phyloP scores from a whole-genome alignment of 192 early-diverging fungal species.

The Backusella liffmaniae region DNA sequence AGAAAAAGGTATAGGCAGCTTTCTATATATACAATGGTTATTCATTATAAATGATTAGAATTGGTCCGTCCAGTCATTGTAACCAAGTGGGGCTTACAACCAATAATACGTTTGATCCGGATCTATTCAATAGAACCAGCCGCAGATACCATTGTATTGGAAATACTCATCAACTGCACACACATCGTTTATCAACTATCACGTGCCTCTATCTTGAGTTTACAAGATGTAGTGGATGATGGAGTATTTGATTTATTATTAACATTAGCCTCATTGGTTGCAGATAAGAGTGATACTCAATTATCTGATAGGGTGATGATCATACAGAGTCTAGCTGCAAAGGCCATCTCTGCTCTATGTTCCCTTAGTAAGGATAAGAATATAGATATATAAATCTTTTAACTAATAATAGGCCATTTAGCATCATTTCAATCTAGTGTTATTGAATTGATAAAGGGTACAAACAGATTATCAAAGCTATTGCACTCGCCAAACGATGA shows the following conservation, averaged over 20 bases:
- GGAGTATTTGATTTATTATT: slow-evolving; percentile 5
- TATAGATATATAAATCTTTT: background rate
- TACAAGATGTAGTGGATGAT: slow-evolving; percentile 6
- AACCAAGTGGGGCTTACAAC: slow-evolving; percentile 49
- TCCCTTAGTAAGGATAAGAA: background rate
- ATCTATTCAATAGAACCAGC: slow-evolving; percentile 5
- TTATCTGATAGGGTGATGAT: background rate
- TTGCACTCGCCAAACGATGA: slow-evolving; percentile 42
- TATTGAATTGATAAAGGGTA: slow-evolving; percentile 42
- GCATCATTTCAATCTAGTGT: slow-evolving; percentile 49
- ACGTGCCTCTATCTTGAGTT: slow-evolving; percentile 16
- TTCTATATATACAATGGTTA: too few relatives aligned
- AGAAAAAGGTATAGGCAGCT: slow-evolving; percentile 39
- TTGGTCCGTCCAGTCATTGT: slow-evolving; percentile 46
- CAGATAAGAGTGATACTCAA: background rate
- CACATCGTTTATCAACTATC: slow-evolving; percentile 16
- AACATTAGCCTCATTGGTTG: background rate
- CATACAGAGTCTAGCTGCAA: slow-evolving; percentile 11
- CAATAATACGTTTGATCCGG: slow-evolving; percentile 36
- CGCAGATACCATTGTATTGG: background rate
- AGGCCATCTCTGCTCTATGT: background rate
- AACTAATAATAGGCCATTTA: background rate
- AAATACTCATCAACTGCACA: slow-evolving; percentile 16
- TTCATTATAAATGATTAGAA: slow-evolving; percentile 33
- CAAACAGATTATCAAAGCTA: slow-evolving; percentile 37